Percentiles rank a stretch among this genome's conserved stretches.
Evolutionary conservation across 176 grass and related monocot species (phyloP).

Genomic region (Calamus simplicifolius): DNA sequence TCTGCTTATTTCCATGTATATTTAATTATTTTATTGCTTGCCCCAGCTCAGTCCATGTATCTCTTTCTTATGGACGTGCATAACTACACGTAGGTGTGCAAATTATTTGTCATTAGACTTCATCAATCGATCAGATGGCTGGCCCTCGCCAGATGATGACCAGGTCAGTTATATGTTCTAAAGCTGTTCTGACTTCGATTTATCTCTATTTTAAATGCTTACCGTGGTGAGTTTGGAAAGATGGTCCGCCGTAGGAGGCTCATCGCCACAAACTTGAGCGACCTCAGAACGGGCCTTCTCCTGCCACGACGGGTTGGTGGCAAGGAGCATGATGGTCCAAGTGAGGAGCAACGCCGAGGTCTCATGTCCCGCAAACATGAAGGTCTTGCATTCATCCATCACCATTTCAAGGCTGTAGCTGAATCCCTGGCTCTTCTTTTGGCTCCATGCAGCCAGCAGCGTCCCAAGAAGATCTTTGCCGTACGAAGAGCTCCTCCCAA

Average conservation of each 20-base stretch:
- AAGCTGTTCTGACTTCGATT: background rate
- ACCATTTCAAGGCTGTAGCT: constrained; percentile 71
- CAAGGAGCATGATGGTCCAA: constrained; percentile 85
- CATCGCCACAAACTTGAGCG: constrained; percentile 43
- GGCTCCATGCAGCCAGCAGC: constrained; percentile 50
- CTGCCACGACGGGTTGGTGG: constrained; percentile 77
- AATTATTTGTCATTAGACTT: too few relatives aligned
- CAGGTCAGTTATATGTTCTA: background rate
- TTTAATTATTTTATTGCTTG: too few relatives aligned
- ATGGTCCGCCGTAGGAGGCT: constrained; percentile 46
- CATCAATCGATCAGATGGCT: background rate
- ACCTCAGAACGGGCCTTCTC: constrained; percentile 68
- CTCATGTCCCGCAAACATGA: constrained; percentile 93
- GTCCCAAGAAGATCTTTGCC: constrained; percentile 51
- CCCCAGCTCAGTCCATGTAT: too few relatives aligned
- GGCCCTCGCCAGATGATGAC: background rate
- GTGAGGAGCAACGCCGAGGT: constrained; percentile 83
- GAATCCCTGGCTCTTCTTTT: constrained; percentile 39
- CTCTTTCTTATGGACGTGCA: too few relatives aligned
- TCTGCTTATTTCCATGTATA: too few relatives aligned
- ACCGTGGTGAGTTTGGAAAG: constrained; percentile 80
- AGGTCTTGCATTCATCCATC: constrained; percentile 95
- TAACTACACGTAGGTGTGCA: too few relatives aligned
- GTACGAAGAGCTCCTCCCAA: constrained; percentile 40
- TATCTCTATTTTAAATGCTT: background rate